Base-by-base conservation (phyloP, 805 yeast species). In the Starmerella khaoyaiensis region DNA sequence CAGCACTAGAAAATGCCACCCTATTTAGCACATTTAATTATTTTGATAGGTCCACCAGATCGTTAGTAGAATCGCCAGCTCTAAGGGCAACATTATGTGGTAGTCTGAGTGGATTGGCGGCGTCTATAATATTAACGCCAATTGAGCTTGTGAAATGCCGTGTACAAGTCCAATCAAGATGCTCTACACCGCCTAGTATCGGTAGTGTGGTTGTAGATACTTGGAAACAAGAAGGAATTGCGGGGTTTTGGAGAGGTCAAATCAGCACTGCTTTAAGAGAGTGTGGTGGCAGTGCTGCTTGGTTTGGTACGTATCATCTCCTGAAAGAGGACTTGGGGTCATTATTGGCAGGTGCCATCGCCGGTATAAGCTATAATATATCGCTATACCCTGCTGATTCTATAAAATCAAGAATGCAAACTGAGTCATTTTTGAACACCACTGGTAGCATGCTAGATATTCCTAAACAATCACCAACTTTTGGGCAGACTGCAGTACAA, bases 321-420 rank as follows among this genome's bases (percentile, higher is more conserved):
- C 60, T 69, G 6, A 55, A 33, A 9, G 39, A 37, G 16, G 27
- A 19, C 2, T 5, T 38, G n/a, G 62, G 16, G 49, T 50, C 76
- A 16, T 60, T 86, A 46, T 41, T 67, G 1, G 77, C 93, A 41
- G 97, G 97, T 35, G 95, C 93, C 0, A 53, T 68, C 35, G 94
- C 96, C 0, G 97, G 97, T 21, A 56, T 84, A 5, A 67, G 76
- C 15, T 86, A 82, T 58, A 84, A 87, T 53, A 62, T 77, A 6
- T 71, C 84, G 5, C 64, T 80, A 33, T 87, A 77, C 58, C 97
- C 97, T 0, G 79, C 83, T 1, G 97, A 87, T 55, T 83, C 96
- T 1, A 68, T 87, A 40, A 87, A 87, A 60, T 76, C 87, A 3
- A 72, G 79, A 35, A 76, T 84, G 62, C 97, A 87, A 60, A 77